A percentile compares a stretch with the other conserved stretches of the same genome.
phyloP scores from a whole-genome alignment of 2,329 filamentous ascomycete genomes.

The Fusarium floridanum region DNA sequence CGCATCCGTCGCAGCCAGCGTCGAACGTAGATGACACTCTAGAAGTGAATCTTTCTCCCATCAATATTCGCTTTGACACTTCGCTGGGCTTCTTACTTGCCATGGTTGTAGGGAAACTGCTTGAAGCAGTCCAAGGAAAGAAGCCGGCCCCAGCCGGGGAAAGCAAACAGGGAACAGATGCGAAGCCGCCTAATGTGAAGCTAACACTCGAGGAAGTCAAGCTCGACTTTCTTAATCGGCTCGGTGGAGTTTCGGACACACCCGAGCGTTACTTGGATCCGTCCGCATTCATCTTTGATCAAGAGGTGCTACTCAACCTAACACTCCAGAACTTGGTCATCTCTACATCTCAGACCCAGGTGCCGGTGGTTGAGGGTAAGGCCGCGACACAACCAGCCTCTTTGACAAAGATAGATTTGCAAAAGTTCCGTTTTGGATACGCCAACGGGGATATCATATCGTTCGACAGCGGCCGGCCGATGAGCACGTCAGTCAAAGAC shows the following conservation, averaged over 20 bases:
- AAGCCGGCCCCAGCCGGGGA: slow-evolving; percentile 13
- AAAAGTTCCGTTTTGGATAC: slow-evolving; percentile 74
- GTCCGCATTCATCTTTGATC: slow-evolving; percentile 55
- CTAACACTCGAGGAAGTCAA: slow-evolving; percentile 64
- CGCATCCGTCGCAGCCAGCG: slow-evolving; percentile 9
- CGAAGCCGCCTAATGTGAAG: slow-evolving; percentile 55
- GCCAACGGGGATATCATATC: slow-evolving; percentile 72
- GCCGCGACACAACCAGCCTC: slow-evolving; percentile 47
- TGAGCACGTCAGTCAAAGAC: slow-evolving; percentile 71
- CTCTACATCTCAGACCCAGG: slow-evolving; percentile 42
- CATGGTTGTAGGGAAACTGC: slow-evolving; percentile 63
- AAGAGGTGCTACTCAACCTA: slow-evolving; percentile 66
- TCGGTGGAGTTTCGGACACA: slow-evolving; percentile 65
- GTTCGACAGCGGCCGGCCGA: slow-evolving; percentile 69
- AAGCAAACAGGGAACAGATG: slow-evolving; percentile 22
- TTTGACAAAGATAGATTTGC: slow-evolving; percentile 59
- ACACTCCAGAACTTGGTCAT: slow-evolving; percentile 60
- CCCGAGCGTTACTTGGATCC: slow-evolving; percentile 60
- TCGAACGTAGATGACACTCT: slow-evolving; percentile 48
- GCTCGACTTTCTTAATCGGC: slow-evolving; percentile 67
- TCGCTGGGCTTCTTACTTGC: slow-evolving; percentile 68
- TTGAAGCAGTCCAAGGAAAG: slow-evolving; percentile 58
- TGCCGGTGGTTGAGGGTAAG: slow-evolving; percentile 22
- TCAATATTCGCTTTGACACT: slow-evolving; percentile 67
- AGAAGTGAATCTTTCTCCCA: slow-evolving; percentile 65